Base-by-base conservation (phyloP, 176 grass and related monocot genomes). In the Melocanna baccifera region DNA sequence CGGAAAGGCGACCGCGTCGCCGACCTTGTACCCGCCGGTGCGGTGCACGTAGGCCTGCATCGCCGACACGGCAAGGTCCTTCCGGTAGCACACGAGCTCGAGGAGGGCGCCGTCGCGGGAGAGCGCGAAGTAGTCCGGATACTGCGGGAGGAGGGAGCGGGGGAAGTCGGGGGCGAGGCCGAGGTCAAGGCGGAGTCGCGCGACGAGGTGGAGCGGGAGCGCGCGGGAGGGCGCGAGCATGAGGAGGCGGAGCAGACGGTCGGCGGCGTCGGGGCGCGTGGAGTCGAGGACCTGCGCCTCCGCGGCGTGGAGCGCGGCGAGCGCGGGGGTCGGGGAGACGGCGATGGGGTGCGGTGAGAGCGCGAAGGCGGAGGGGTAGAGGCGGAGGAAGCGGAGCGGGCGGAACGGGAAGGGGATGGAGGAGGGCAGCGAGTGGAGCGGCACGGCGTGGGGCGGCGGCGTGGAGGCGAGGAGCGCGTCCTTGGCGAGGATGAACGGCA, bases 81-180 rank as follows among this genome's bases (percentile, higher is more conserved):
- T 93, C 37, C 87, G 58, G 79, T 95, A 98, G 77, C 85, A 95
- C 28, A 98, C 93, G 75, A 98, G 90, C 89, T 98, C 96, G 67
- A 98, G 90, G 68, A 93, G 67, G 39, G 83, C 56, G 23, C 88
- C 85, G 28, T 81, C 86, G 32, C 67, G 23, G 29, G 90, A 92
- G 63, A 92, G 84, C 80, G 86, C 84, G 71, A 97, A 97, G 77
- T 93, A 97, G 84, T 97, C 92, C 36, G 92, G 92, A 61, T 97
- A 97, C 62, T 59, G 53, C 36, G 88, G 92, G 61, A 97, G 86
- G 65, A 97, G 87, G 29, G 92, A 88, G 9, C 75, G 77, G 22
- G 81, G 85, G 81, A 93, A 97, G 69, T 97, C 95, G 39, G 70
- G 65, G 4, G 88, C 87, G 58, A 97, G 91, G 25, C 95, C 95